Evolutionary conservation across 202 grass and related monocot species (phyloP).

Genomic region (Schoenoplectus tabernaemontani): DNA sequence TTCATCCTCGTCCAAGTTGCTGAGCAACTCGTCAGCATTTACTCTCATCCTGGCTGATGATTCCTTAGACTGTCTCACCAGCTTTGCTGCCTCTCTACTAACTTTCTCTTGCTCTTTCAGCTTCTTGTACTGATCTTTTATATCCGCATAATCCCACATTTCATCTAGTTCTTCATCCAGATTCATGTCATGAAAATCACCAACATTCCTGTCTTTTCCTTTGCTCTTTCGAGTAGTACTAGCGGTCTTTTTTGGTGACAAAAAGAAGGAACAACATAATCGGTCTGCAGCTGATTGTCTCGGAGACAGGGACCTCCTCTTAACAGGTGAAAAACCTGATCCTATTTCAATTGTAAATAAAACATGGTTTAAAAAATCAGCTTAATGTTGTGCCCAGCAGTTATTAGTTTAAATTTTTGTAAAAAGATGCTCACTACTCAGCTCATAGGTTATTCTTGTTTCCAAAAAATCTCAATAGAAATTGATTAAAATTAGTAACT

Average conservation of each 20-base stretch:
- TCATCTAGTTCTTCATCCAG: constrained; percentile 31
- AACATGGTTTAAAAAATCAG: not conserved
- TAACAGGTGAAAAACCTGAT: constrained; percentile 29
- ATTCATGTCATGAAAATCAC: not conserved
- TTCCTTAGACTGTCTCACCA: constrained; percentile 57
- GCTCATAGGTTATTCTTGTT: not conserved
- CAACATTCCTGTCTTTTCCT: constrained; percentile 22
- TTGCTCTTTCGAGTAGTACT: constrained; percentile 4
- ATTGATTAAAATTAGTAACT: not conserved
- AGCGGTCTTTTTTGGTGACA: constrained; percentile 47
- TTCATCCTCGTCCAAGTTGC: constrained; percentile 46
- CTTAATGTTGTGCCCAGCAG: not conserved
- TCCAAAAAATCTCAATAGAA: not conserved
- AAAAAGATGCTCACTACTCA: not conserved
- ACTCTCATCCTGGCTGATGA: constrained; percentile 59
- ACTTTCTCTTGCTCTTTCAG: constrained; percentile 74
- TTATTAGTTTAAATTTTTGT: not conserved
- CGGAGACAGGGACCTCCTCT: constrained; percentile 22
- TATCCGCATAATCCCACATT: constrained; percentile 34
- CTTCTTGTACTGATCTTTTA: constrained; percentile 63
- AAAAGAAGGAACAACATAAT: constrained; percentile 62
- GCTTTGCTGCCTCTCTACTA: constrained; percentile 63
- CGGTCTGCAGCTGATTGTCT: constrained; percentile 35
- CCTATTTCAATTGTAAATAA: not conserved
- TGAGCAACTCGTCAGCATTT: constrained; percentile 63